phyloP scores from a whole-genome alignment of 2,329 filamentous ascomycete genomes.

The Orbilia quercus region DNA sequence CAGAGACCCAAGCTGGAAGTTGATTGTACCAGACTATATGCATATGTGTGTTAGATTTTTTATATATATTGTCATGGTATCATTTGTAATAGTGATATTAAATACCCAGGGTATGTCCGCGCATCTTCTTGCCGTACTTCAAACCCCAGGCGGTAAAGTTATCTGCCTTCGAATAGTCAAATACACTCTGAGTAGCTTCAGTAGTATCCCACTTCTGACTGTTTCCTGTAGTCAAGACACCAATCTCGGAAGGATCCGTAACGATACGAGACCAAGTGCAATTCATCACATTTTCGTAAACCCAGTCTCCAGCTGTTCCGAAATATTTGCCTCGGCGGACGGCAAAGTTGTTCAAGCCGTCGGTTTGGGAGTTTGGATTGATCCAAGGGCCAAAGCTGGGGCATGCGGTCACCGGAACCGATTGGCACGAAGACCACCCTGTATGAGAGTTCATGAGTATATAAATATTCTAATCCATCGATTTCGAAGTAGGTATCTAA shows the following conservation, averaged over 20 bases:
- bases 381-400: slow-evolving; percentile 48
- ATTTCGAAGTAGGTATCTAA: slow-evolving; percentile 10
- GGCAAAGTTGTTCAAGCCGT: slow-evolving; percentile 42
- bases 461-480: background rate
- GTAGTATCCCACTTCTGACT: slow-evolving; percentile 75
- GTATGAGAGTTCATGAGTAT: background rate
- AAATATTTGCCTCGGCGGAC: slow-evolving; percentile 47
- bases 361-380: slow-evolving; percentile 46
- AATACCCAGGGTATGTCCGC: slow-evolving; percentile 70
- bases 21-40: slow-evolving; percentile 66
- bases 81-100: too few species aligned
- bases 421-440: slow-evolving; percentile 52
- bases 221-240: slow-evolving; percentile 75
- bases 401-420: slow-evolving; percentile 33
- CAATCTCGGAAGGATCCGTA: slow-evolving; percentile 65
- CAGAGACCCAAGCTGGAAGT: slow-evolving; percentile 59
- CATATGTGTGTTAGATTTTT: background rate
- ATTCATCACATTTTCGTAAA: slow-evolving; percentile 62
- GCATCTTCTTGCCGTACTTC: slow-evolving; percentile 67
- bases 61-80: too few species aligned
- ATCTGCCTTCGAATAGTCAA: slow-evolving; percentile 71
- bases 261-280: slow-evolving; percentile 56
- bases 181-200: slow-evolving; percentile 67
- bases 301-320: slow-evolving; percentile 59
- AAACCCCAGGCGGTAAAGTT: slow-evolving; percentile 67